Conservation (phyloP, 495 filamentous ascomycete species). For the Aspergillus sclerotioniger region DNA sequence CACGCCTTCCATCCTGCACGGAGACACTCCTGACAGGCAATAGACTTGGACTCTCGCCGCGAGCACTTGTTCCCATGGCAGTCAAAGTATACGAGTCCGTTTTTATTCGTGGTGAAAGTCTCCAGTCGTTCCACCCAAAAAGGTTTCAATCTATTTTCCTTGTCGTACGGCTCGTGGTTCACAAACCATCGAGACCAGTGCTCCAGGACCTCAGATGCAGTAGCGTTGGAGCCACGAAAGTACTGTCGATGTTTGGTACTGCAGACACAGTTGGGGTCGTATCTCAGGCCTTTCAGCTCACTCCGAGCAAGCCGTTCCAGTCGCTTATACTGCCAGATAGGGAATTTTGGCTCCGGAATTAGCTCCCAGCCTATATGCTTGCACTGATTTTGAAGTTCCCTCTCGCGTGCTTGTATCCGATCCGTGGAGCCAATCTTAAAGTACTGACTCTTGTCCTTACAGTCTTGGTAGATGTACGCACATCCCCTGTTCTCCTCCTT, state of each 20-base stretch:
- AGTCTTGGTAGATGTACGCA: too few relatives aligned
- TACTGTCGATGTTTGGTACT: constrained; percentile 11
- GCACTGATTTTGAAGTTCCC: constrained; percentile 8
- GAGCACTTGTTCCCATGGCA: constrained; percentile 2
- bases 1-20: constrained; percentile 15
- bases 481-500: too few relatives aligned
- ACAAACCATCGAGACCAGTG: constrained; percentile 17
- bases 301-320: constrained; percentile 14
- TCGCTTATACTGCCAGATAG: constrained; percentile 10
- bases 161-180: constrained; percentile 10
- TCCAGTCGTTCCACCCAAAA: constrained; percentile 7
- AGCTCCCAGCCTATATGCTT: constrained; percentile 1
- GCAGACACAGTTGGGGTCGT: constrained; percentile 13
- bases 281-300: constrained; percentile 15
- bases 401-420: not conserved
- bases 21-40: constrained; percentile 11
- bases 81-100: constrained; percentile 1
- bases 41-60: not conserved
- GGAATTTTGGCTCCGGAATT: not conserved
- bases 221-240: constrained; percentile 9
- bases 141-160: constrained; percentile 6
- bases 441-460: too few relatives aligned
- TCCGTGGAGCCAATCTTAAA: too few relatives aligned
- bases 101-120: not conserved
- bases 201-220: constrained; percentile 9